Evolutionary conservation across 495 filamentous ascomycete genomes (phyloP).

Genomic region (Neurospora terricola): DNA sequence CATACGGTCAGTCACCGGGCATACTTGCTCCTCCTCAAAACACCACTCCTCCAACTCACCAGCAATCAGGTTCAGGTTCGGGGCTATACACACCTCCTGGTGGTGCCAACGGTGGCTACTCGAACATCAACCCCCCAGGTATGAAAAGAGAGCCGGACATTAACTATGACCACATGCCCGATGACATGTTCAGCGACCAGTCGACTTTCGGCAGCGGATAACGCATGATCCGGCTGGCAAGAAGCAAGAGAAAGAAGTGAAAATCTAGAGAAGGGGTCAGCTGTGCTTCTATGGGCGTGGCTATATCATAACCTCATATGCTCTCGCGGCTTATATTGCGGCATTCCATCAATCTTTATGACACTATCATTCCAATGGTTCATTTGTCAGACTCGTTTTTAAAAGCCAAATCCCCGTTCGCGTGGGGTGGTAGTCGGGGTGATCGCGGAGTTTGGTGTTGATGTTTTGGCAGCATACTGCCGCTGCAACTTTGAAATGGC

Average conservation of each 20-base stretch:
- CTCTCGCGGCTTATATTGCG: background rate
- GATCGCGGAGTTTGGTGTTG: background rate
- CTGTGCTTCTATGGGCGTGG: background rate
- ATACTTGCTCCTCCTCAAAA: background rate
- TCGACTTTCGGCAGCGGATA: constrained; percentile 8
- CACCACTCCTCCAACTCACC: background rate
- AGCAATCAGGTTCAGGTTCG: background rate
- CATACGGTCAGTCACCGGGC: background rate
- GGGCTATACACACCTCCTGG: background rate
- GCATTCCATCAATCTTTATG: background rate
- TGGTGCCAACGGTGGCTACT: constrained; percentile 7
- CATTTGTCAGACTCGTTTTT: background rate
- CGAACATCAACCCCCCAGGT: constrained; percentile 4
- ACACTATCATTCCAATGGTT: background rate
- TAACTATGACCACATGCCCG: constrained; percentile 23
- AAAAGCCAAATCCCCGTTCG: background rate
- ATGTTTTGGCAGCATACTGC: background rate
- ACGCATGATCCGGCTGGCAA: background rate
- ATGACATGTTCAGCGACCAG: constrained; percentile 17
- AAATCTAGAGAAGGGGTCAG: background rate
- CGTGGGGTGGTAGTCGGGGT: background rate
- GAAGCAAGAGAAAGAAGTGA: background rate
- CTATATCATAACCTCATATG: background rate
- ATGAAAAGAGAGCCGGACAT: constrained; percentile 16
- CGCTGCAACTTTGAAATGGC: background rate